These are phyloP conservation scores for Phytophthora colocasiae DNA, from an alignment of 352 stramenopile genomes.

Conservation along the genomic window DNA sequence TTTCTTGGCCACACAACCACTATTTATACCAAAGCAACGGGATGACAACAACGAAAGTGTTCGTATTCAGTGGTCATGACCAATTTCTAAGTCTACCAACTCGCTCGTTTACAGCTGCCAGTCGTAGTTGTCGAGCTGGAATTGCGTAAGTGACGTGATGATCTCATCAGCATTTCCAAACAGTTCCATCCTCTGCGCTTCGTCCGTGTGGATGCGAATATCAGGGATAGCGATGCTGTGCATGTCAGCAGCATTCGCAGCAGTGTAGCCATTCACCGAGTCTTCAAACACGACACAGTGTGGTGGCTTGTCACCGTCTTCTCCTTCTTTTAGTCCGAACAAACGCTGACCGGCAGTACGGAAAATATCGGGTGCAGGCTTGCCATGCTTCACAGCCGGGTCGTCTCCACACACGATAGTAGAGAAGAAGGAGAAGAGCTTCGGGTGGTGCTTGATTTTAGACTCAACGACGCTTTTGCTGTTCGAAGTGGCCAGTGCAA, in stretches of 20 bases:
- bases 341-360: constrained; percentile 65
- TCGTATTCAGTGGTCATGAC: constrained; percentile 12
- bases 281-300: constrained; percentile 83
- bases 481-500: constrained; percentile 81
- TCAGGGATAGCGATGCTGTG: constrained; percentile 78
- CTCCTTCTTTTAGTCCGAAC: constrained; percentile 45
- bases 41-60: constrained; percentile 15
- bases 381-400: constrained; percentile 66
- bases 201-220: constrained; percentile 64
- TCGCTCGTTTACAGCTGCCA: constrained; percentile 42
- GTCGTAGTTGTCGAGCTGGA: constrained; percentile 64
- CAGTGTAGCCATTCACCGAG: constrained; percentile 71
- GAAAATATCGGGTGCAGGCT: constrained; percentile 87
- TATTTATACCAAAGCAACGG: constrained; percentile 28
- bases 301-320: constrained; percentile 37
- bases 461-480: constrained; percentile 63
- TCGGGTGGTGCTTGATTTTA: constrained; percentile 69
- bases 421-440: constrained; percentile 81
- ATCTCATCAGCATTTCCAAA: constrained; percentile 72
- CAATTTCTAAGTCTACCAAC: background rate
- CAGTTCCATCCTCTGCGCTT: constrained; percentile 47
- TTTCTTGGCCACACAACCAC: background rate
- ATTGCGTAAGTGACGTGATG: constrained; percentile 66
- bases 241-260: constrained; percentile 71
- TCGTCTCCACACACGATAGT: constrained; percentile 85